Conservation (phyloP, 805 yeast genomes). For the Starmerella powellii region DNA sequence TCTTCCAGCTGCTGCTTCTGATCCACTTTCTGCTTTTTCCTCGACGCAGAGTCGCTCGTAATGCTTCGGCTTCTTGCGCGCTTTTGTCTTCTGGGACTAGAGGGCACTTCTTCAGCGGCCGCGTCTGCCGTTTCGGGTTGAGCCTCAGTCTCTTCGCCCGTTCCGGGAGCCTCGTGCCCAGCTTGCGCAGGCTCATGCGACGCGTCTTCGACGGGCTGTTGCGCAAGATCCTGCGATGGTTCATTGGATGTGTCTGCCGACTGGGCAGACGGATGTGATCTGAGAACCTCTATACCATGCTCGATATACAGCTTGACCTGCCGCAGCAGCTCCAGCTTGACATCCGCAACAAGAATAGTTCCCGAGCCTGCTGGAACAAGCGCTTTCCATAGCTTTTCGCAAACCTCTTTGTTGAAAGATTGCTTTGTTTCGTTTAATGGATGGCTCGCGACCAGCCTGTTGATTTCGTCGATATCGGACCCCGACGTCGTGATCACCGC, state of each 20-base stretch:
- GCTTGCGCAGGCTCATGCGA: no score
- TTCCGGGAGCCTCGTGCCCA: no score
- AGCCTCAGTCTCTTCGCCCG: no score
- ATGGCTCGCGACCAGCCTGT: conserved; percentile 6
- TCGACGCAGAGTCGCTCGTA: no score
- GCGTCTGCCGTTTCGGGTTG: no score
- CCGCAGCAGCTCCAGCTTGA: conserved; percentile 9
- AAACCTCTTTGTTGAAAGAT: conserved; percentile 1
- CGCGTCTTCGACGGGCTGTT: no score
- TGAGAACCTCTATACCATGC: conserved; percentile 6
- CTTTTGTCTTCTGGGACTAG: no score
- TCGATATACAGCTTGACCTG: conserved; percentile 11
- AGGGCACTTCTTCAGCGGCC: no score
- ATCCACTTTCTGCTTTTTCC: no score
- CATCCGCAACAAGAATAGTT: conserved; percentile 1
- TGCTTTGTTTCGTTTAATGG: conserved; percentile 17
- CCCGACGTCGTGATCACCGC: conserved; percentile 1
- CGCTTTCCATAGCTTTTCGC: conserved; percentile 4
- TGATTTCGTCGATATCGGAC: conserved; percentile 4
- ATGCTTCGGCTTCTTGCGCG: no score
- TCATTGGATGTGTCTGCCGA: not conserved
- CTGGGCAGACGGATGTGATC: not conserved
- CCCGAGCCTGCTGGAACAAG: conserved; percentile 1
- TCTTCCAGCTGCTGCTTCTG: no score
- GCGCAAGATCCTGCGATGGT: no score